Evolutionary conservation across 2,329 filamentous ascomycete genomes (phyloP).

Genomic region (Penicillium sp.): DNA sequence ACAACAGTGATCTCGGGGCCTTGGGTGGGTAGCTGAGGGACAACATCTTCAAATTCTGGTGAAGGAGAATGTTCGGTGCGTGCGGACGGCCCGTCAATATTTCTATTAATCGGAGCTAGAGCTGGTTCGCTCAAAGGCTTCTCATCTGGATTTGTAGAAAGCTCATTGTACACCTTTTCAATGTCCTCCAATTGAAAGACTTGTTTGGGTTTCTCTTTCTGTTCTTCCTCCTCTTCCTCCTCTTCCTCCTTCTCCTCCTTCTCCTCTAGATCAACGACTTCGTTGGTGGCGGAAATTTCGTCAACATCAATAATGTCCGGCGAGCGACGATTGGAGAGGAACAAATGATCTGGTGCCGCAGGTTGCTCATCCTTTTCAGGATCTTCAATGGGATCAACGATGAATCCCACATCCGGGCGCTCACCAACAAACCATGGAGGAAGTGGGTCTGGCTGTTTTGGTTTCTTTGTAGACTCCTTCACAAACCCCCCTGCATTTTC

Average conservation of each 20-base stretch:
- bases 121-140: not conserved
- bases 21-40: conserved; percentile 23
- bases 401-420: conserved; percentile 35
- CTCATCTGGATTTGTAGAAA: not conserved
- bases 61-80: conserved; percentile 42
- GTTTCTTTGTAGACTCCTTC: conserved; percentile 43
- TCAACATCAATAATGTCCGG: conserved; percentile 45
- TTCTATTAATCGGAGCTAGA: not conserved
- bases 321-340: conserved; percentile 34
- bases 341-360: conserved; percentile 25
- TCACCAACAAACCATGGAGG: conserved; percentile 50
- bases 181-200: not conserved
- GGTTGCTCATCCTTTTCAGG: conserved; percentile 23
- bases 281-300: conserved; percentile 28
- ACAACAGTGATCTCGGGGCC: conserved; percentile 22
- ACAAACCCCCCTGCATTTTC: conserved; percentile 65
- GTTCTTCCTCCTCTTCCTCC: not conserved
- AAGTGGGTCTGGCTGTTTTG: conserved; percentile 36
- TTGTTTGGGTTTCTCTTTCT: not conserved
- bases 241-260: conserved; percentile 13
- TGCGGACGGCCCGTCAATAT: not conserved
- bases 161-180: conserved; percentile 3
- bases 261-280: conserved; percentile 35
- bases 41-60: conserved; percentile 54
- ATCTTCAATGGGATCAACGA: conserved; percentile 28